Base-by-base conservation (phyloP, 371 early-diverging fungal genomes). In the Mortierella sp. region DNA sequence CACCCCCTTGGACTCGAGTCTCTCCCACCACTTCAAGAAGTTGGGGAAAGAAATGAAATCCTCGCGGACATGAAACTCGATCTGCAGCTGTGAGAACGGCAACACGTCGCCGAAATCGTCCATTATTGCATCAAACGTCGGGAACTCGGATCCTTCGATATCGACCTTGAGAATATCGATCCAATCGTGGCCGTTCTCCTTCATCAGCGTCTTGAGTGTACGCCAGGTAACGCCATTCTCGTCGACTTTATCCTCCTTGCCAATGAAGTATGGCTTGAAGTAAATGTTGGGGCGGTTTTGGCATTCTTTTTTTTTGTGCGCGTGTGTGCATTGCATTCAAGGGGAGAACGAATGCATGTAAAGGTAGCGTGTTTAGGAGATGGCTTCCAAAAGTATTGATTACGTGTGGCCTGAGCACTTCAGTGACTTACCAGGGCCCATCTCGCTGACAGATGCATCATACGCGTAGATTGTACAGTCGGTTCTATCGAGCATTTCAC, bases 401-500 rank as follows among this genome's bases (percentile, higher is more conserved):
- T n/a, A n/a, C n/a, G n/a, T n/a, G n/a, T n/a, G n/a, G n/a, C n/a
- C n/a, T n/a, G n/a, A n/a, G n/a, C n/a, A n/a, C n/a, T n/a, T n/a
- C n/a, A n/a, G n/a, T 17, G 26, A 59, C 69, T 60, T 71, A 71
- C 72, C 72, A 42, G 59, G 52, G 56, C 72, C 72, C 65, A 71
- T 71, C 8, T 34, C 12, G 26, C 7, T 17, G 19, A 72, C 65
- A 4, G 66, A 72, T 31, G 72, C 72, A 61, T 72, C 72, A 26
- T 72, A 72, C 21, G 66, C 72, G 32, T 24, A 72, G 56, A 72
- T 66, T 44, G 60, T 66, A n/a, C 72, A 72, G 30, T 72, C 62
- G 8, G 65, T 72, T 12, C 72, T 54, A 30, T 65, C 66, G 28
- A 65, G 52, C 72, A 65, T 72, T 53, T 72, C 72, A 23, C 66